These are phyloP conservation scores for Linaria vulgaris DNA, from an alignment of 257 asterid species.

Conservation along the genomic window DNA sequence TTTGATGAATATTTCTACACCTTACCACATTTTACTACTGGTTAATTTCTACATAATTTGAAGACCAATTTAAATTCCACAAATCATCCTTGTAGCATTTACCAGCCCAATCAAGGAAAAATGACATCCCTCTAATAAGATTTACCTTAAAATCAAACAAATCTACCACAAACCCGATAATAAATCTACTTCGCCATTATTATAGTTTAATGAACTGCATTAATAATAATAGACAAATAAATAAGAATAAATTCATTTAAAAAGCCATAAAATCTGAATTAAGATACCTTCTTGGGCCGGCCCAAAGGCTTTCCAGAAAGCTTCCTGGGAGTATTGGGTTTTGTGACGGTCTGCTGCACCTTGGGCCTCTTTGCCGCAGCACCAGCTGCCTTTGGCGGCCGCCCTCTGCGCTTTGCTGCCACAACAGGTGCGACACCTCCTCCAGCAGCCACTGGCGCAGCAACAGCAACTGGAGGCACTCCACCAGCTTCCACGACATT, in stretches of 20 bases:
- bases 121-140: not conserved
- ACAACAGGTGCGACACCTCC: conserved; percentile 28
- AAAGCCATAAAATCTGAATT: not conserved
- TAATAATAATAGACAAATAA: not conserved
- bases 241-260: not conserved
- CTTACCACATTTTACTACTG: no score
- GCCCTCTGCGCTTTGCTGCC: conserved; percentile 61
- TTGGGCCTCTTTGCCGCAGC: conserved; percentile 34
- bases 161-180: not conserved
- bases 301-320: conserved; percentile 71
- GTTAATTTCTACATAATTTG: conserved; percentile 1
- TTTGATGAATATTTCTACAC: not conserved
- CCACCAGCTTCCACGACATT: conserved; percentile 33
- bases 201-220: not conserved
- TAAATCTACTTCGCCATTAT: conserved; percentile 5
- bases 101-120: not conserved
- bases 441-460: conserved; percentile 23
- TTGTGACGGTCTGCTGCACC: conserved; percentile 16
- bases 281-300: conserved; percentile 76
- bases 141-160: conserved; percentile 2
- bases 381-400: conserved; percentile 55
- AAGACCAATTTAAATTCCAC: not conserved
- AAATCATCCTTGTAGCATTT: not conserved
- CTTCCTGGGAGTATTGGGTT: conserved; percentile 41
- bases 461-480: conserved; percentile 28